Percentiles rank a stretch among this genome's conserved stretches.
phyloP scores from a whole-genome alignment of 2,329 filamentous ascomycete species.

The Aaosphaeria pasadenensis region DNA sequence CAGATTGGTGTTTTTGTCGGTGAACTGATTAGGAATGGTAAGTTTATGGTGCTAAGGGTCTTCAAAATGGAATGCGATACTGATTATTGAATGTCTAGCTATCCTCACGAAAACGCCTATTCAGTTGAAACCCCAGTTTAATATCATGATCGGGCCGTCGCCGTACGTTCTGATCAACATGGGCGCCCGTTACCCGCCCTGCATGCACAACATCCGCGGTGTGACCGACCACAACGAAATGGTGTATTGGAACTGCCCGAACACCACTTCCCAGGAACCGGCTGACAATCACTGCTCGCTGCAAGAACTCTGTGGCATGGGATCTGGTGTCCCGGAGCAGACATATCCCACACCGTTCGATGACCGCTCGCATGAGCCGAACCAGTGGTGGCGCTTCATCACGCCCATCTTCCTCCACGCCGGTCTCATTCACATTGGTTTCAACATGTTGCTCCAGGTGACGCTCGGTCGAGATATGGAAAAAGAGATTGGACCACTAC shows the following conservation, averaged over 20 bases:
- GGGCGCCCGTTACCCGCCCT: slow-evolving; percentile 88
- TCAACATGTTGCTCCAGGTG: slow-evolving; percentile 90
- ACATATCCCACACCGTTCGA: slow-evolving; percentile 47
- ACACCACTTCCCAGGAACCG: slow-evolving; percentile 62
- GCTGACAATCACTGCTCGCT: slow-evolving; percentile 63
- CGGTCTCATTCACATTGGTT: slow-evolving; percentile 89
- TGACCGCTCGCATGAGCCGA: slow-evolving; percentile 62
- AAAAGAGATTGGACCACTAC: slow-evolving; percentile 78
- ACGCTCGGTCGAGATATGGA: slow-evolving; percentile 93
- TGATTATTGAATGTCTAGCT: slow-evolving; percentile 42
- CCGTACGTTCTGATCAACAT: slow-evolving; percentile 91
- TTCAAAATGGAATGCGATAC: neutral
- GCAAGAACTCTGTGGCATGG: slow-evolving; percentile 79
- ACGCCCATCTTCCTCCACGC: slow-evolving; percentile 93
- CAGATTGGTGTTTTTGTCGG: slow-evolving; percentile 86
- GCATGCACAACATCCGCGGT: slow-evolving; percentile 80
- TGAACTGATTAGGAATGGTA: slow-evolving; percentile 82
- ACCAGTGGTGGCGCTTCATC: slow-evolving; percentile 98
- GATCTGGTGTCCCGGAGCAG: slow-evolving; percentile 67
- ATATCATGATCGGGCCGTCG: slow-evolving; percentile 96
- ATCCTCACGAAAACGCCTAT: slow-evolving; percentile 76
- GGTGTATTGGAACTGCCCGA: slow-evolving; percentile 76
- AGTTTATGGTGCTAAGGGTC: slow-evolving; percentile 16
- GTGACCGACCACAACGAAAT: slow-evolving; percentile 54
- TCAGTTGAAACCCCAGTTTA: slow-evolving; percentile 80